phyloP scores from a whole-genome alignment of 306 rosid species.

The Cicer bijugum region DNA sequence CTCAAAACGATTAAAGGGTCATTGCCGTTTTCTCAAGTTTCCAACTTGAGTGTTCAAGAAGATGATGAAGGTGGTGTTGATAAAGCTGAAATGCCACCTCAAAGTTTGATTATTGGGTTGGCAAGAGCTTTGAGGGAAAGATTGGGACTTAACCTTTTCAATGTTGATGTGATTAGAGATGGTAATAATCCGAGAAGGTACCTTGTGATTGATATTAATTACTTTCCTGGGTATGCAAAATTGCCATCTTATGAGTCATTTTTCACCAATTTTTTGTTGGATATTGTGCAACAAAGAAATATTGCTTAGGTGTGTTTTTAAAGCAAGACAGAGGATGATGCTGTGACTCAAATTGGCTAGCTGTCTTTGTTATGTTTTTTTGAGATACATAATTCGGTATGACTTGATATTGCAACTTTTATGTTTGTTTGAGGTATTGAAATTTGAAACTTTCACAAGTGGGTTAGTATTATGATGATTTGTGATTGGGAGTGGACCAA shows the following conservation, averaged over 20 bases:
- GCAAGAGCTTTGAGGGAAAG: constrained; percentile 51
- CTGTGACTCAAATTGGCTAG: neutral
- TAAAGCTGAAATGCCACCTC: constrained; percentile 52
- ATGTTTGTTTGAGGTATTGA: too few species aligned
- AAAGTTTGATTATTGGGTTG: constrained; percentile 47
- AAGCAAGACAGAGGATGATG: neutral
- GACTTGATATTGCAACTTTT: neutral
- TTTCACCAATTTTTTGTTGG: constrained; percentile 59
- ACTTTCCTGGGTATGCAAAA: constrained; percentile 78
- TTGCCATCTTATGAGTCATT: constrained; percentile 55
- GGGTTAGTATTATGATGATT: too few species aligned
- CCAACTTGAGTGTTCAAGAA: constrained; percentile 42
- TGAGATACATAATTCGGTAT: neutral
- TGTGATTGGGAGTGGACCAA: too few species aligned
- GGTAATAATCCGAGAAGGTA: constrained; percentile 43
- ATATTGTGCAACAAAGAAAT: constrained; percentile 32
- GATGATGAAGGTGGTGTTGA: constrained; percentile 24
- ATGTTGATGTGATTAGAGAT: constrained; percentile 69
- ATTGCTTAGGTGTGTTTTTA: neutral
- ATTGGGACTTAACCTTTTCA: constrained; percentile 65
- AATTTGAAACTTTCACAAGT: too few species aligned
- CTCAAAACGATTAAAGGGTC: constrained; percentile 36
- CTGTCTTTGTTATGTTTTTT: neutral
- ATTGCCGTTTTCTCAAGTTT: constrained; percentile 56
- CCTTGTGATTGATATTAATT: constrained; percentile 69